These are phyloP conservation scores for Blastobotrys apis DNA, from an alignment of 1,139 yeast species.

Conservation along the genomic window DNA sequence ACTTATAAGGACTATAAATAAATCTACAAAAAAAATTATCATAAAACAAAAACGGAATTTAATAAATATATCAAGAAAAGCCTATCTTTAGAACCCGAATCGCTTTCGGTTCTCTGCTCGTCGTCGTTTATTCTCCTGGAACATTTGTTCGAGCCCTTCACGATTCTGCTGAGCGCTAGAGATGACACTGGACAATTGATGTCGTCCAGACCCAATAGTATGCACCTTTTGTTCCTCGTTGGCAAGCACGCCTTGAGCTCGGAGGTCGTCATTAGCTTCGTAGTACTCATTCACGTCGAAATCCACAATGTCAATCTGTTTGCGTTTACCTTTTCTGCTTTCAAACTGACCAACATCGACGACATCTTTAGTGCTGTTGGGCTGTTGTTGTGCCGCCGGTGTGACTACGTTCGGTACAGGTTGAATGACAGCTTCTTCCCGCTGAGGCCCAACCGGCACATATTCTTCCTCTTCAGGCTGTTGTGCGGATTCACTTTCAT, in stretches of 20 bases:
- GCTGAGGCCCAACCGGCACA: not conserved
- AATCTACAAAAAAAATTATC: slow-evolving; percentile 1
- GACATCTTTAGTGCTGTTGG: not conserved
- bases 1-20: slow-evolving; percentile 67
- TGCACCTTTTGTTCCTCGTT: slow-evolving; percentile 2
- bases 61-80: no score
- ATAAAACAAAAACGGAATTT: not conserved
- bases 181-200: slow-evolving; percentile 30
- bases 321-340: slow-evolving; percentile 9
- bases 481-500: slow-evolving; percentile 3
- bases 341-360: not conserved
- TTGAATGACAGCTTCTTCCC: not conserved
- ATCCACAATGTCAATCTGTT: slow-evolving; percentile 23
- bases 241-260: not conserved
- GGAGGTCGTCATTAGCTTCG: slow-evolving; percentile 21
- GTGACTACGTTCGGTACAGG: not conserved
- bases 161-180: slow-evolving; percentile 30
- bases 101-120: slow-evolving; percentile 27
- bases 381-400: not conserved
- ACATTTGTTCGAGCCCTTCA: slow-evolving; percentile 31
- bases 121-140: slow-evolving; percentile 21
- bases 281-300: slow-evolving; percentile 32
- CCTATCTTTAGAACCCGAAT: slow-evolving; percentile 27
- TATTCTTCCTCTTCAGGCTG: not conserved
- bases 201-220: slow-evolving; percentile 30